Percentiles rank a stretch among this genome's conserved stretches.
phyloP scores from a whole-genome alignment of 495 filamentous ascomycete genomes.

The Pyronema omphalodes region DNA sequence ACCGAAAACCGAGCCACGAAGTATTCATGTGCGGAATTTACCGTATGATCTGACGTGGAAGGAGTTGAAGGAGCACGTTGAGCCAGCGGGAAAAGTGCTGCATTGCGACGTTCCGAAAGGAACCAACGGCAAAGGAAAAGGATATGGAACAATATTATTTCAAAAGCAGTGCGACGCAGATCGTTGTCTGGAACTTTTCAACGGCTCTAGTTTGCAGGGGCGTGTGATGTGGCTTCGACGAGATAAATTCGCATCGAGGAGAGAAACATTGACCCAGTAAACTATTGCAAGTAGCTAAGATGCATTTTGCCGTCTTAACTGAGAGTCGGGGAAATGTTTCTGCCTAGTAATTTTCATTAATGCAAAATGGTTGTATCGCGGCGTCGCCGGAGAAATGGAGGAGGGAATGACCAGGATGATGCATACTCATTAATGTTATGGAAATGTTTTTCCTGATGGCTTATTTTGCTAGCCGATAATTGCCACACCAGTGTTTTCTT shows the following conservation, averaged over 20 bases:
- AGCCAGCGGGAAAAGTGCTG: conserved; percentile 6
- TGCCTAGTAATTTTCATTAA: too few species aligned
- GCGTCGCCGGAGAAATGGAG: too few species aligned
- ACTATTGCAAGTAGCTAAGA: background rate
- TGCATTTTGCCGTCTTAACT: background rate
- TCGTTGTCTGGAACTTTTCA: conserved; percentile 9
- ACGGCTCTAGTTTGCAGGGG: conserved; percentile 12
- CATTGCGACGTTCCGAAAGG: conserved; percentile 13
- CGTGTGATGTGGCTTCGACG: conserved; percentile 8
- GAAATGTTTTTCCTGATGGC: too few species aligned
- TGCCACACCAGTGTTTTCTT: too few species aligned
- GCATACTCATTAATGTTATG: too few species aligned
- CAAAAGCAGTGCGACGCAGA: conserved; percentile 10
- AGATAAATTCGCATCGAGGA: conserved; percentile 7
- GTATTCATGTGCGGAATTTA: conserved; percentile 16
- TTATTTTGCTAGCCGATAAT: too few species aligned
- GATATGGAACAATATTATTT: conserved; percentile 14
- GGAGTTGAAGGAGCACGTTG: conserved; percentile 13
- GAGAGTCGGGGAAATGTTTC: too few species aligned
- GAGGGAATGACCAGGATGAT: too few species aligned
- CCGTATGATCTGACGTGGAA: conserved; percentile 12
- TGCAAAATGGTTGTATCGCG: too few species aligned
- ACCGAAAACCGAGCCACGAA: conserved; percentile 8
- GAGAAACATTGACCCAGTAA: background rate
- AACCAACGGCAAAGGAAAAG: conserved; percentile 10